Percentiles rank a stretch among this genome's conserved stretches.
phyloP scores from a whole-genome alignment of 352 stramenopile genomes.

The Hyaloperonospora brassicae region DNA sequence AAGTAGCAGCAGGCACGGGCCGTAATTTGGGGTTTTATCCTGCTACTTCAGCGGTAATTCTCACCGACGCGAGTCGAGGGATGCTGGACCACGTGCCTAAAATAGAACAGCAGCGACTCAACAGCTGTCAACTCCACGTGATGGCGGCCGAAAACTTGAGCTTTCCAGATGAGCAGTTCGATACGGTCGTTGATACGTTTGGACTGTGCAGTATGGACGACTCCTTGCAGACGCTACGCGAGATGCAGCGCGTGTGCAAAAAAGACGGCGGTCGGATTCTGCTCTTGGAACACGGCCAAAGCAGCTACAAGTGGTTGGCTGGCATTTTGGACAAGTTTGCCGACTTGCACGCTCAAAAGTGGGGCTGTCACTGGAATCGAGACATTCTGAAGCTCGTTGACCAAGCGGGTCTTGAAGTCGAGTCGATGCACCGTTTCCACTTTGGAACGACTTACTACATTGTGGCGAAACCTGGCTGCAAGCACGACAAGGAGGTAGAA shows the following conservation, averaged over 20 bases:
- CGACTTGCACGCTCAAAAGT: slow-evolving; percentile 87
- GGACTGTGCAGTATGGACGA: slow-evolving; percentile 94
- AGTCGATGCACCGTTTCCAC: slow-evolving; percentile 86
- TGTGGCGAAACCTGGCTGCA: slow-evolving; percentile 38
- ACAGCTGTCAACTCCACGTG: slow-evolving; percentile 34
- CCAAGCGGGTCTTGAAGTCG: slow-evolving; percentile 74
- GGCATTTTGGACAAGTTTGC: slow-evolving; percentile 90
- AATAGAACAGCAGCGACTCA: slow-evolving; percentile 13
- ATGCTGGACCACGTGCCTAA: slow-evolving; percentile 65
- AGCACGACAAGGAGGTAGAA: slow-evolving; percentile 15
- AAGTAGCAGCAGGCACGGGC: slow-evolving; percentile 92
- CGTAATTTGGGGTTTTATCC: slow-evolving; percentile 91
- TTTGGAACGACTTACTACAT: slow-evolving; percentile 94
- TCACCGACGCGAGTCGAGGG: slow-evolving; percentile 62
- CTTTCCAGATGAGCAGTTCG: slow-evolving; percentile 80
- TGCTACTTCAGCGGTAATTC: slow-evolving; percentile 28
- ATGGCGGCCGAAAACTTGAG: slow-evolving; percentile 50
- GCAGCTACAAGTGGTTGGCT: slow-evolving; percentile 85
- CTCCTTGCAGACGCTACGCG: slow-evolving; percentile 78
- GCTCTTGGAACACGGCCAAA: slow-evolving; percentile 92
- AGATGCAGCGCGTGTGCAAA: slow-evolving; percentile 93
- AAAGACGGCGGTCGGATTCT: slow-evolving; percentile 72
- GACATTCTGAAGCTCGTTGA: slow-evolving; percentile 89
- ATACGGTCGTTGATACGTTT: slow-evolving; percentile 95
- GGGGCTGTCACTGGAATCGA: slow-evolving; percentile 95